Evolutionary conservation across 306 rosid genomes (phyloP).

Genomic region (Myrica gale): DNA sequence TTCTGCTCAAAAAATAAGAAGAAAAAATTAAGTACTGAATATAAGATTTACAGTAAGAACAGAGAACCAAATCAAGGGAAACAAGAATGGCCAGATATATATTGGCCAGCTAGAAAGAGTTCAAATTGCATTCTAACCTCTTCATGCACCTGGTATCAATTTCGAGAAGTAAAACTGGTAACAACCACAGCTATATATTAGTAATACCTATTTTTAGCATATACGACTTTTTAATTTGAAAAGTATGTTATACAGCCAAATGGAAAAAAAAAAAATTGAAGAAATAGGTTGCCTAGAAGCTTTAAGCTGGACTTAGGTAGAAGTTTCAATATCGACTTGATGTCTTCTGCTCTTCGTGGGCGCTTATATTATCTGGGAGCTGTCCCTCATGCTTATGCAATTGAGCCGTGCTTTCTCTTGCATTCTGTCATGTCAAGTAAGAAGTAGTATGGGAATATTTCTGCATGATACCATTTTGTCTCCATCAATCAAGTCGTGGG

Average conservation of each 20-base stretch:
- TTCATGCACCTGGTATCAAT: background rate
- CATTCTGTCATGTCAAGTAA: slow-evolving; percentile 20
- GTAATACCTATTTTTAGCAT: background rate
- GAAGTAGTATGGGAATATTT: slow-evolving; percentile 36
- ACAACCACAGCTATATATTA: background rate
- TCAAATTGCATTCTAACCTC: background rate
- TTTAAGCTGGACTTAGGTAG: background rate
- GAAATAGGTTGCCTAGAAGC: background rate
- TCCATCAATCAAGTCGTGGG: slow-evolving; percentile 27
- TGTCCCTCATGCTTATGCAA: slow-evolving; percentile 24
- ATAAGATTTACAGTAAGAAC: background rate
- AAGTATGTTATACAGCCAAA: too few species aligned
- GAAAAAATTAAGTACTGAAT: background rate
- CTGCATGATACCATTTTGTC: slow-evolving; percentile 43
- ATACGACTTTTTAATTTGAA: background rate
- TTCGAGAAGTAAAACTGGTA: background rate
- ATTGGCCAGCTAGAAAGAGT: slow-evolving; percentile 5
- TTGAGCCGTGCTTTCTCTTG: slow-evolving; percentile 13
- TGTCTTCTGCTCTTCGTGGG: background rate
- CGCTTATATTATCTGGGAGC: background rate
- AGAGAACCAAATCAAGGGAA: background rate
- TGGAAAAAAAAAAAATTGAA: too few species aligned
- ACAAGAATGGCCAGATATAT: background rate
- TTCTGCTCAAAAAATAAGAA: background rate
- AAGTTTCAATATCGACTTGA: background rate